phyloP scores from a whole-genome alignment of 1,284 basidiomycete species.

The Coniophora puteana region DNA sequence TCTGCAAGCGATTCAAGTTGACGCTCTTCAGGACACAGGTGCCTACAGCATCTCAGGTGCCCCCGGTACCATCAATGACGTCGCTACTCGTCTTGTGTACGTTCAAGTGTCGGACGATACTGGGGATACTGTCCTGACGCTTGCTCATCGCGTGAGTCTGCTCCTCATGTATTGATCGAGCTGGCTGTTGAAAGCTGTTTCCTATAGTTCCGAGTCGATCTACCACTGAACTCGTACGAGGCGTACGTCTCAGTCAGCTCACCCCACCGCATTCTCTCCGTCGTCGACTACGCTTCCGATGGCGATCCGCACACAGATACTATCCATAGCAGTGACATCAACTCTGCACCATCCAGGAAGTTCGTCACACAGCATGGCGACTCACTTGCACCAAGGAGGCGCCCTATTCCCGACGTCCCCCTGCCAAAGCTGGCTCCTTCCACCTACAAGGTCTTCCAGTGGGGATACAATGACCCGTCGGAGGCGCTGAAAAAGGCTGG shows the following conservation, averaged over 20 bases:
- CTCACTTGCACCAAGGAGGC: too few species aligned
- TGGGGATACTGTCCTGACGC: slow-evolving; percentile 50
- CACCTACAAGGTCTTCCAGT: slow-evolving; percentile 67
- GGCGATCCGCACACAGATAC: too few species aligned
- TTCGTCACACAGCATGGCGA: too few species aligned
- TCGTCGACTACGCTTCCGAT: slow-evolving; percentile 75
- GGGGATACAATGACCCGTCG: slow-evolving; percentile 73
- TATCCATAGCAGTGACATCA: too few species aligned
- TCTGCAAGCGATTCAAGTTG: too few species aligned
- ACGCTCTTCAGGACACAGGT: too few species aligned
- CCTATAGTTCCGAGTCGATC: slow-evolving; percentile 74
- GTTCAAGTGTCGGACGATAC: slow-evolving; percentile 63
- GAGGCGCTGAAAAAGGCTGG: slow-evolving; percentile 52
- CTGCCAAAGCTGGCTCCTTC: slow-evolving; percentile 32
- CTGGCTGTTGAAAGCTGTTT: not conserved
- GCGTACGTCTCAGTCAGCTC: slow-evolving; percentile 58
- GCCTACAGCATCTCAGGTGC: slow-evolving; percentile 54
- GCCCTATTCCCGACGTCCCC: too few species aligned
- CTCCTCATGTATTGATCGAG: too few species aligned
- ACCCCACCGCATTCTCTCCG: slow-evolving; percentile 72
- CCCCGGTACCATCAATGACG: slow-evolving; percentile 69
- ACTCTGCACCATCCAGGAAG: too few species aligned
- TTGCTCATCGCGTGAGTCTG: slow-evolving; percentile 39
- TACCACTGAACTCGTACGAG: slow-evolving; percentile 86
- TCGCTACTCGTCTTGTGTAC: slow-evolving; percentile 69